phyloP scores from a whole-genome alignment of 768 basidiomycete genomes.

The Suillus paluster region DNA sequence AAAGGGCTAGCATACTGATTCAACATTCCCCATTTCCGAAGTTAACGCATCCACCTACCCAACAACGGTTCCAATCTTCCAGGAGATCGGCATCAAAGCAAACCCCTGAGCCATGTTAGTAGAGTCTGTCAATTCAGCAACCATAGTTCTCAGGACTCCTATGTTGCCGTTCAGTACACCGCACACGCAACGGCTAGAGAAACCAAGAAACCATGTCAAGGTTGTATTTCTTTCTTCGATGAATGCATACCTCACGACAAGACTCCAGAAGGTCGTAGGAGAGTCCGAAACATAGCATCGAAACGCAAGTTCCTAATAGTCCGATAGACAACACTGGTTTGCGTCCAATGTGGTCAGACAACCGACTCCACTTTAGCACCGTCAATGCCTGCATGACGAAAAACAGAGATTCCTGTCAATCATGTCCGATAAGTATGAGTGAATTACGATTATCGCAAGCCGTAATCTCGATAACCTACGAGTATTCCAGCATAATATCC shows the following conservation, averaged over 20 bases:
- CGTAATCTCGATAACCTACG: too few species aligned
- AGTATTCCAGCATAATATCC: too few species aligned
- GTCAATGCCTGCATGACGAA: conserved; percentile 49
- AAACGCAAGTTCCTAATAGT: conserved; percentile 42
- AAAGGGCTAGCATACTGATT: conserved; percentile 36
- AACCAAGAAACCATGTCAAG: background rate
- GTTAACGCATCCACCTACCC: conserved; percentile 28
- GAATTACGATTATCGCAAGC: too few species aligned
- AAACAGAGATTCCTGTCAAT: conserved; percentile 47
- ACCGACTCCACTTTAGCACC: conserved; percentile 19
- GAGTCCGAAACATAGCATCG: conserved; percentile 66
- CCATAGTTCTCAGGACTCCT: conserved; percentile 71
- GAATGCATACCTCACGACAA: conserved; percentile 60
- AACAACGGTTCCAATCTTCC: conserved; percentile 35
- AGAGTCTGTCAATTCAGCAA: conserved; percentile 67
- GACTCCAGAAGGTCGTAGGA: conserved; percentile 32
- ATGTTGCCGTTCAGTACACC: conserved; percentile 40
- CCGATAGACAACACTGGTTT: conserved; percentile 29
- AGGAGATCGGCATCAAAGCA: conserved; percentile 37
- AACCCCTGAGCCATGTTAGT: conserved; percentile 54
- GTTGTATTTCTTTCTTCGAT: conserved; percentile 33
- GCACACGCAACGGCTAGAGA: conserved; percentile 59
- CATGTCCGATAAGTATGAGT: too few species aligned
- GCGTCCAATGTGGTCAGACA: too few species aligned
- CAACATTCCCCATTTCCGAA: too few species aligned